Evolutionary conservation across 2,329 filamentous ascomycete species (phyloP).

Genomic region (Diaporthe caulivora): DNA sequence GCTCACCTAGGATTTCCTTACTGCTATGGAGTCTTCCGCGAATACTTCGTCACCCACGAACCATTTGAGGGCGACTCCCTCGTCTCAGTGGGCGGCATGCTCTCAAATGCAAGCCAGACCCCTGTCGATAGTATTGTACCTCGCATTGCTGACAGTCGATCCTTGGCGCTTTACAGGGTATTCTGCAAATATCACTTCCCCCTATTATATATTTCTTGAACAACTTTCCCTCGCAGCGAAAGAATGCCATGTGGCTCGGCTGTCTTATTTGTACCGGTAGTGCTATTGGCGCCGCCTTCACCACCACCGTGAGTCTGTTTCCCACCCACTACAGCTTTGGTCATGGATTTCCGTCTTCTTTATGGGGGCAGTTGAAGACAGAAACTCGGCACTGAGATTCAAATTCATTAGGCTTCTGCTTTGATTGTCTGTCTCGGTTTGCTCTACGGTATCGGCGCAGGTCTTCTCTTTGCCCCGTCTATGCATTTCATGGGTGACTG

Average conservation of each 20-base stretch:
- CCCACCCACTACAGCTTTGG: neutral
- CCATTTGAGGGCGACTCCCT: slow-evolving; percentile 1
- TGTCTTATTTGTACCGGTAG: slow-evolving; percentile 8
- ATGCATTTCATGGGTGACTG: slow-evolving; percentile 18
- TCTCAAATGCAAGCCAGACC: neutral
- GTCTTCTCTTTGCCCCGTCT: slow-evolving; percentile 8
- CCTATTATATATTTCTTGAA: slow-evolving; percentile 1
- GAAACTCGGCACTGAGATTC: neutral
- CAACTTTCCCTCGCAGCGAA: neutral
- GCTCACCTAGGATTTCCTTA: slow-evolving; percentile 13
- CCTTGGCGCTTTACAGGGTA: neutral
- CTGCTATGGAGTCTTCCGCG: slow-evolving; percentile 1
- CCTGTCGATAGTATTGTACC: neutral
- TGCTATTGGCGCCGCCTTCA: neutral
- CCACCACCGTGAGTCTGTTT: neutral
- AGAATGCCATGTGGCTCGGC: slow-evolving; percentile 12
- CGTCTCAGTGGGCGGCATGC: slow-evolving; percentile 2
- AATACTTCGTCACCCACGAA: neutral
- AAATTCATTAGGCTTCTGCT: slow-evolving; percentile 1
- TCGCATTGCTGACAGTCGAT: neutral
- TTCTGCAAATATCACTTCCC: slow-evolving; percentile 3
- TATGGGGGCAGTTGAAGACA: neutral
- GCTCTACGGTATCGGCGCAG: neutral
- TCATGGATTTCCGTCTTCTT: neutral
- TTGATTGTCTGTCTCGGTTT: slow-evolving; percentile 8